Evolutionary conservation across 2,329 filamentous ascomycete species (phyloP), one percentile per base, ranked within the genome.

Genomic region (Aspergillus spinulosporus): DNA sequence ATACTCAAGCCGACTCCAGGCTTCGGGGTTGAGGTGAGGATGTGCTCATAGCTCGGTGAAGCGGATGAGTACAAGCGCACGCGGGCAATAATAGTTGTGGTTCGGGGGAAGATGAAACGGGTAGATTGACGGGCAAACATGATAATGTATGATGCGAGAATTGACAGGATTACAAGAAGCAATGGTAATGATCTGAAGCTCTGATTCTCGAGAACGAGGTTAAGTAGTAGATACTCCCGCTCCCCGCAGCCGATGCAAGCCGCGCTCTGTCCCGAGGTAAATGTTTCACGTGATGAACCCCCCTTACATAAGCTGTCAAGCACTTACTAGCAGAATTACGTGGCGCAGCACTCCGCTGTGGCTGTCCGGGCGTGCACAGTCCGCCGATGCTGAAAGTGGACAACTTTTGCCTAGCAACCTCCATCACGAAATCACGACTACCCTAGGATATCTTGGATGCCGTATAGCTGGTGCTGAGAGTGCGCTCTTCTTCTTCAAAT

Each of bases 1-100:
- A 61, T 82, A 96, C 93, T 89, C 78, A 96, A 84, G 2, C 90
- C 90, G 56, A 99, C 92, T 49, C 92, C 92, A n/a, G 90, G 88
- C 74, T 88, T 89, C 7, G 93, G 93, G 63, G 84, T 85, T 14
- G 90, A 91, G 49, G 91, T 86, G 64, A 94, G 80, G 65, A 97
- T 87, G 75, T 88, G 88, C 70, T 97, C 89, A 76, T 95, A 97
- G 52, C 74, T 75, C 57, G 74, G 66, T 45, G 69, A 69, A 56
- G 72, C 72, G 61, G 76, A 76, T 57, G 77, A 80, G 61, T 73
- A 76, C 34, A 66, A 64, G 52, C 73, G 68, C 52, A 65, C 63
- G 54, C 71, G 71, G 44, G 68, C 62, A 42, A 74, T 57, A 59
- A 70, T 75, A 51, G 69, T 63, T 32, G 72, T 64, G 12, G 72